phyloP scores from a whole-genome alignment of 164 flowering plant genomes.

The Tetracentron sinense region DNA sequence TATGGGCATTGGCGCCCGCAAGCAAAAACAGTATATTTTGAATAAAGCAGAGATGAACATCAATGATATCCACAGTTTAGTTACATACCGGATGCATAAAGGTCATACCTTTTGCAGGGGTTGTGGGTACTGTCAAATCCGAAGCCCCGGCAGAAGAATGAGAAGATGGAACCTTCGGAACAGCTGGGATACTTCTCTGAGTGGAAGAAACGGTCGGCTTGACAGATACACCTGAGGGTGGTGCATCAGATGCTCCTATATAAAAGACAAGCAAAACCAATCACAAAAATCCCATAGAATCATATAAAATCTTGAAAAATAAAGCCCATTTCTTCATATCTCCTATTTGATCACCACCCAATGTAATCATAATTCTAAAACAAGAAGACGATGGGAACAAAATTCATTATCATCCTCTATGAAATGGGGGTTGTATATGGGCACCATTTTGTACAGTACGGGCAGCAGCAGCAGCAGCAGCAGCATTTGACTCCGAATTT shows the following conservation, averaged over 20 bases:
- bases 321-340: neutral
- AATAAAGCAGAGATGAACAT: too few species aligned
- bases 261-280: neutral
- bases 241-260: neutral
- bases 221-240: neutral
- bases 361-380: neutral
- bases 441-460: slow-evolving; percentile 49
- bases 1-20: too few species aligned
- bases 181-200: too few species aligned
- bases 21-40: too few species aligned
- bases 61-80: too few species aligned
- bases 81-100: too few species aligned
- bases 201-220: too few species aligned
- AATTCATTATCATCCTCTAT: slow-evolving; percentile 31
- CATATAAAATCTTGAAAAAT: neutral
- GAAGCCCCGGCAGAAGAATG: too few species aligned
- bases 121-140: too few species aligned
- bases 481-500: slow-evolving; percentile 27
- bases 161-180: too few species aligned
- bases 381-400: neutral
- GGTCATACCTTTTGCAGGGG: too few species aligned
- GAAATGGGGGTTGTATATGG: slow-evolving; percentile 37
- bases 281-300: neutral
- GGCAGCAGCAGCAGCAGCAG: slow-evolving; percentile 26
- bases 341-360: neutral